A percentile compares a stretch with the other conserved stretches of the same genome.
phyloP scores from a whole-genome alignment of 768 basidiomycete genomes.

The Tulasnella sp. region DNA sequence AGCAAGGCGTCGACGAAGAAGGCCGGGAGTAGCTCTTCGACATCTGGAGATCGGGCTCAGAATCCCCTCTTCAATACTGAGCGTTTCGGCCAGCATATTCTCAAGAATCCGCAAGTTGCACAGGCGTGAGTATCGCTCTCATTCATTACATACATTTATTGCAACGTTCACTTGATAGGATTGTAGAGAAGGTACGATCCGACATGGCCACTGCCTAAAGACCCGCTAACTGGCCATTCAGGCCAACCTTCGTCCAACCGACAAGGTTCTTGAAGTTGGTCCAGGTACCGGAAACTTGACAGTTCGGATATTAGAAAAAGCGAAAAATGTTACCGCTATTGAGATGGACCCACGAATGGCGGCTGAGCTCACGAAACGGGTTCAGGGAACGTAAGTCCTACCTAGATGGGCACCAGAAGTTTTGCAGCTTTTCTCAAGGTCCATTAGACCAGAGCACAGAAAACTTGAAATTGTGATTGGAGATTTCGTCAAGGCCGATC shows the following conservation, averaged over 20 bases:
- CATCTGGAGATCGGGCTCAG: slow-evolving; percentile 34
- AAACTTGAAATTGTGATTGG: slow-evolving; percentile 94
- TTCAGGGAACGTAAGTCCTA: slow-evolving; percentile 88
- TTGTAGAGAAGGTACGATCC: slow-evolving; percentile 54
- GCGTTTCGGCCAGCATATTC: slow-evolving; percentile 94
- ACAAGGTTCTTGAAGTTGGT: slow-evolving; percentile 95
- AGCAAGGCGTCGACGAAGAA: slow-evolving; percentile 45
- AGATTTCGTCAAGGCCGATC: slow-evolving; percentile 96
- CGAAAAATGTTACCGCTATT: slow-evolving; percentile 87
- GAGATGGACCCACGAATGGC: slow-evolving; percentile 99
- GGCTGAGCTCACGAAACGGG: slow-evolving; percentile 92
- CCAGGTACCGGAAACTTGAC: slow-evolving; percentile 98
- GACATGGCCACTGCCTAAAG: neutral
- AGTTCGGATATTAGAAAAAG: slow-evolving; percentile 86
- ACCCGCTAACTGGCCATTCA: slow-evolving; percentile 35
- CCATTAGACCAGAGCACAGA: slow-evolving; percentile 80
- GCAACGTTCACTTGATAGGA: slow-evolving; percentile 37
- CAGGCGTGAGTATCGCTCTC: slow-evolving; percentile 61
- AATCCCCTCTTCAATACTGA: slow-evolving; percentile 94
- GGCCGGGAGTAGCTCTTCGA: slow-evolving; percentile 37
- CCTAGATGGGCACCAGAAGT: neutral
- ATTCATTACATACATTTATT: no score
- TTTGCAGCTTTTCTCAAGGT: neutral
- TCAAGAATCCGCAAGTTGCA: slow-evolving; percentile 88
- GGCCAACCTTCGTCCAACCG: slow-evolving; percentile 90